phyloP scores from a whole-genome alignment of 768 basidiomycete species.

The Phlegmacium glaucopus region DNA sequence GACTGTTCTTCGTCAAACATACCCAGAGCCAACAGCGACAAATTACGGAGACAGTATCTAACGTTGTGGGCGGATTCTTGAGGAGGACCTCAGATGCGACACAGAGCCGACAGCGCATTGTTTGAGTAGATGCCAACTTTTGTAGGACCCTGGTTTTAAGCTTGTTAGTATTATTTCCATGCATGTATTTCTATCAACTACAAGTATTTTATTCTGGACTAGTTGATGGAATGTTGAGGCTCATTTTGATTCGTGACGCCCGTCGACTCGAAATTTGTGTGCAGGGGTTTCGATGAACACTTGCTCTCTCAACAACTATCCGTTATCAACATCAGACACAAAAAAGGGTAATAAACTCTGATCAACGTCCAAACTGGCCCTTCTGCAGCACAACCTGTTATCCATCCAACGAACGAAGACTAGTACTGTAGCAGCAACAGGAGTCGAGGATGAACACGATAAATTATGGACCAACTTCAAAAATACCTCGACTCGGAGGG shows the following conservation, averaged over 20 bases:
- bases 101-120: conserved; percentile 9
- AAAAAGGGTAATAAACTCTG: conserved; percentile 25
- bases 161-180: too few species aligned
- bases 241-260: neutral
- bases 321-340: conserved; percentile 15
- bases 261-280: neutral
- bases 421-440: conserved; percentile 3
- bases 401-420: neutral
- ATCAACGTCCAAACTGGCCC: neutral
- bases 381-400: conserved; percentile 2
- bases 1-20: conserved; percentile 90
- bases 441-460: conserved; percentile 26
- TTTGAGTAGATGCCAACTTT: neutral
- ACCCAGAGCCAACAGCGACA: conserved; percentile 65
- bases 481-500: conserved; percentile 28
- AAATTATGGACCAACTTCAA: conserved; percentile 49
- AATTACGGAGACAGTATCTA: conserved; percentile 75
- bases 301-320: conserved; percentile 1
- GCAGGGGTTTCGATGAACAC: conserved; percentile 1
- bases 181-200: neutral
- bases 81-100: conserved; percentile 44
- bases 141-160: conserved; percentile 7
- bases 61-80: conserved; percentile 76
- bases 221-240: neutral
- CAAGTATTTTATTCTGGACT: neutral